phyloP scores from a whole-genome alignment of 2,329 filamentous ascomycete species.

The Aspergillus intermedius region DNA sequence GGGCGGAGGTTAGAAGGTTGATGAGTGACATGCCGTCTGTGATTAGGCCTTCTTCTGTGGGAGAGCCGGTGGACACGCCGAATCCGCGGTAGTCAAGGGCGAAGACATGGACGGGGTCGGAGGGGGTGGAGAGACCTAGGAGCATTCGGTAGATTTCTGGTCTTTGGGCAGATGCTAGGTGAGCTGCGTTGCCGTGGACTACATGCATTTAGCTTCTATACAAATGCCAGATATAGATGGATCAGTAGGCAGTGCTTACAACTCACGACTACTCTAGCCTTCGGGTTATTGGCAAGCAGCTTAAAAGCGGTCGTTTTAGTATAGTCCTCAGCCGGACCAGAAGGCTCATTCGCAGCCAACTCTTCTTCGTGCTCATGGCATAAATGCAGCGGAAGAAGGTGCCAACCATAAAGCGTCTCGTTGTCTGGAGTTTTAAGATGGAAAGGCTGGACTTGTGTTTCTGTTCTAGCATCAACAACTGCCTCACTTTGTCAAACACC shows the following conservation, averaged over 20 bases:
- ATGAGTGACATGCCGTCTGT: slow-evolving; percentile 68
- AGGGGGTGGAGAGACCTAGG: slow-evolving; percentile 60
- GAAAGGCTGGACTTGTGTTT: slow-evolving; percentile 85
- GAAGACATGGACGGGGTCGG: slow-evolving; percentile 65
- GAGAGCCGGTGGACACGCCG: slow-evolving; percentile 70
- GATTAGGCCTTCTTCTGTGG: slow-evolving; percentile 74
- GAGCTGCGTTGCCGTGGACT: slow-evolving; percentile 67
- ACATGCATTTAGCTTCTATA: neutral
- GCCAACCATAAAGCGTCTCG: slow-evolving; percentile 80
- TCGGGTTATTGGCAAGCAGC: slow-evolving; percentile 45
- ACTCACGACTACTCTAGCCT: slow-evolving; percentile 50
- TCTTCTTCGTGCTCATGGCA: slow-evolving; percentile 65
- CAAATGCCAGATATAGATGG: neutral
- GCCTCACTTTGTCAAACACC: neutral
- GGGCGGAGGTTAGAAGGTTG: slow-evolving; percentile 53
- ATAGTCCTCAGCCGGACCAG: slow-evolving; percentile 45
- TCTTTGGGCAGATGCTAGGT: slow-evolving; percentile 71
- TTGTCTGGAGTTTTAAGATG: slow-evolving; percentile 67
- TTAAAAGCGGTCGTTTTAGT: slow-evolving; percentile 44
- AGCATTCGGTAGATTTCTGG: slow-evolving; percentile 72
- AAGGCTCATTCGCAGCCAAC: slow-evolving; percentile 50
- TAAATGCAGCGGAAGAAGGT: slow-evolving; percentile 71
- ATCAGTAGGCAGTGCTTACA: slow-evolving; percentile 32
- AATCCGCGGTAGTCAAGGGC: slow-evolving; percentile 88
- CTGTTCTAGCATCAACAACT: slow-evolving; percentile 38